Evolutionary conservation across 208 protist species (phyloP).

Genomic region (Trypanosoma melophagium): DNA sequence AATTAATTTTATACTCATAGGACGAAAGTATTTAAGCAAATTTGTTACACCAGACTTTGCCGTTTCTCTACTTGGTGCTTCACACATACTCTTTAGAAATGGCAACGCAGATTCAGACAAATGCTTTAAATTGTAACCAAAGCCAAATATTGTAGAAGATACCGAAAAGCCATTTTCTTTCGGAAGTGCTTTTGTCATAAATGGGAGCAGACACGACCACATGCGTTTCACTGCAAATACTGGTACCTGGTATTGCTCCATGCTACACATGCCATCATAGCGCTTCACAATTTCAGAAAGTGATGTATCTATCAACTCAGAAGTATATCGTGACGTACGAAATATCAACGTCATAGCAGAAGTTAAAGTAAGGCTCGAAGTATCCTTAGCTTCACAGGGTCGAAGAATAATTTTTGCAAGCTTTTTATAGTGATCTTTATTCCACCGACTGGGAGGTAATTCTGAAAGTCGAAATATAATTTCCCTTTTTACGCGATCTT

Average conservation of each 20-base stretch:
- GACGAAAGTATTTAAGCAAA: slow-evolving; percentile 18
- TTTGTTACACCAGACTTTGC: slow-evolving; percentile 5
- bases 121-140: slow-evolving; percentile 13
- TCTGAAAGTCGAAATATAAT: slow-evolving; percentile 5
- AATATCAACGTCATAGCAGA: neutral
- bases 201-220: slow-evolving; percentile 14
- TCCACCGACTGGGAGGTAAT: slow-evolving; percentile 9
- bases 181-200: neutral
- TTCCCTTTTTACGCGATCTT: slow-evolving; percentile 15
- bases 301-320: slow-evolving; percentile 1
- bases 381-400: slow-evolving; percentile 13
- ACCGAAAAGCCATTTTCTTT: neutral
- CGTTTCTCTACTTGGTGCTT: neutral
- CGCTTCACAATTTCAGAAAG: neutral
- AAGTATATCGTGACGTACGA: neutral
- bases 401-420: slow-evolving; percentile 6
- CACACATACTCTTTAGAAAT: slow-evolving; percentile 13
- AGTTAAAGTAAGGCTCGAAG: neutral
- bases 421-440: slow-evolving; percentile 18
- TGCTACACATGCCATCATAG: neutral
- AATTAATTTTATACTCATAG: slow-evolving; percentile 6
- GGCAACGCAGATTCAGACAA: neutral
- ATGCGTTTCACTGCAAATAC: neutral
- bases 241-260: neutral
- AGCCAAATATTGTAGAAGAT: neutral